A percentile compares a stretch with the other conserved stretches of the same genome.
Evolutionary conservation across 768 basidiomycete species (phyloP).

Genomic region (Leccinum broughii): DNA sequence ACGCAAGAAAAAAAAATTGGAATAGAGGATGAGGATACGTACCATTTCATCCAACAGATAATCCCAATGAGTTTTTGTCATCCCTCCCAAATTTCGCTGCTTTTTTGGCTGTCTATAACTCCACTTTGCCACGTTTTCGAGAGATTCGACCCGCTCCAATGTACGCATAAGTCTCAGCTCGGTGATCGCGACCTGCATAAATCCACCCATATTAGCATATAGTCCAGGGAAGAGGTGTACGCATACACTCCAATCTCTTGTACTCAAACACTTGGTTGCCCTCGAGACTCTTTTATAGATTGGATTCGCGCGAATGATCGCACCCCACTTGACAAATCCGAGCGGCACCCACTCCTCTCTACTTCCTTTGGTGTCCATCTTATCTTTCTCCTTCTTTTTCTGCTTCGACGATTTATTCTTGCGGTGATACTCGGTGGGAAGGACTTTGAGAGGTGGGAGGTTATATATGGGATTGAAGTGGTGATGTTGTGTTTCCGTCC

Average conservation of each 20-base stretch:
- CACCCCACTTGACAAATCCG: slow-evolving; percentile 72
- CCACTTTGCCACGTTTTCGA: slow-evolving; percentile 84
- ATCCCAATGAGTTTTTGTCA: slow-evolving; percentile 90
- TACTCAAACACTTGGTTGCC: slow-evolving; percentile 75
- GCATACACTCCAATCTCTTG: slow-evolving; percentile 80
- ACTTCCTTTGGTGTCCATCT: slow-evolving; percentile 50
- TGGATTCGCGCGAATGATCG: slow-evolving; percentile 74
- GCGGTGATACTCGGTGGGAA: slow-evolving; percentile 57
- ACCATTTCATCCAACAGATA: slow-evolving; percentile 97
- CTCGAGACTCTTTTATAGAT: slow-evolving; percentile 67
- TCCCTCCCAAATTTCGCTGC: slow-evolving; percentile 73
- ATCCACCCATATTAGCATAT: not conserved
- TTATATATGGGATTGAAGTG: slow-evolving; percentile 50
- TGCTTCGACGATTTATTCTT: slow-evolving; percentile 49
- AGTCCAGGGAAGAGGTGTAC: slow-evolving; percentile 17
- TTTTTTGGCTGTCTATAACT: slow-evolving; percentile 95
- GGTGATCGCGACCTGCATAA: slow-evolving; percentile 65
- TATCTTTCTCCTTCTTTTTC: slow-evolving; percentile 54
- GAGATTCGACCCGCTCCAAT: slow-evolving; percentile 78
- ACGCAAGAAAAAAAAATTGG: not conserved
- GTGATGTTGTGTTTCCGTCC: slow-evolving; percentile 28
- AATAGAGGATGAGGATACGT: slow-evolving; percentile 25
- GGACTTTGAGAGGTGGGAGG: slow-evolving; percentile 53
- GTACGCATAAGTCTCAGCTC: slow-evolving; percentile 79
- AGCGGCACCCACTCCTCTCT: slow-evolving; percentile 65